Evolutionary conservation across 129 eudicot species (phyloP).

Genomic region (Heracleum sosnowskyi): DNA sequence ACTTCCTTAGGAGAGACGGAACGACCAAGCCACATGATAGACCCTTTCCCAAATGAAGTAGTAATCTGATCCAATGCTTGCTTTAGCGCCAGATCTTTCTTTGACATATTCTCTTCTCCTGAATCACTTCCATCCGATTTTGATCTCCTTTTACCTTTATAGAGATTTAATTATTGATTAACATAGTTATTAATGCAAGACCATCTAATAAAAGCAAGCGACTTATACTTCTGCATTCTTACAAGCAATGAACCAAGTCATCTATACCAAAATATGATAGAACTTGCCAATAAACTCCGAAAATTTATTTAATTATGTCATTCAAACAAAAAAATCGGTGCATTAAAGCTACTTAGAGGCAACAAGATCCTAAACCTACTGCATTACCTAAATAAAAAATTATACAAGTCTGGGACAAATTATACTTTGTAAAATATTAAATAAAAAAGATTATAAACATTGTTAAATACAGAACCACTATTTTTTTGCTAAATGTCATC

Average conservation of each 20-base stretch:
- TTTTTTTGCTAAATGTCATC: neutral
- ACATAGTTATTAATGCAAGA: neutral
- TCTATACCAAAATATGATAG: neutral
- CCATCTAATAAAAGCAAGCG: neutral
- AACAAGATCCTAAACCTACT: neutral
- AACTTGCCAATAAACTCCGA: neutral
- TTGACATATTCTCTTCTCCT: conserved; percentile 74
- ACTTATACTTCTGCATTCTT: neutral
- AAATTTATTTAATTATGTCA: too few relatives aligned
- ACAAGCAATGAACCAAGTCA: neutral
- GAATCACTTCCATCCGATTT: conserved; percentile 70
- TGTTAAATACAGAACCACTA: neutral
- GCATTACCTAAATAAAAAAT: neutral
- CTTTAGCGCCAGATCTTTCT: conserved; percentile 76
- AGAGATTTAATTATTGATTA: neutral
- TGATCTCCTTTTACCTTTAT: conserved; percentile 59
- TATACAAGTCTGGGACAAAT: neutral
- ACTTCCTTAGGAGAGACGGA: conserved; percentile 41
- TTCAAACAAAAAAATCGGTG: neutral
- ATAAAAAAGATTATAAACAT: neutral
- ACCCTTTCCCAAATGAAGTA: conserved; percentile 80
- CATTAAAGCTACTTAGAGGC: neutral
- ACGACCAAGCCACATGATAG: conserved; percentile 97
- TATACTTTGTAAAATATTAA: neutral
- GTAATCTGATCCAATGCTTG: conserved; percentile 90